Conservation (phyloP, 257 asterid genomes). For the Salvia splendens region DNA sequence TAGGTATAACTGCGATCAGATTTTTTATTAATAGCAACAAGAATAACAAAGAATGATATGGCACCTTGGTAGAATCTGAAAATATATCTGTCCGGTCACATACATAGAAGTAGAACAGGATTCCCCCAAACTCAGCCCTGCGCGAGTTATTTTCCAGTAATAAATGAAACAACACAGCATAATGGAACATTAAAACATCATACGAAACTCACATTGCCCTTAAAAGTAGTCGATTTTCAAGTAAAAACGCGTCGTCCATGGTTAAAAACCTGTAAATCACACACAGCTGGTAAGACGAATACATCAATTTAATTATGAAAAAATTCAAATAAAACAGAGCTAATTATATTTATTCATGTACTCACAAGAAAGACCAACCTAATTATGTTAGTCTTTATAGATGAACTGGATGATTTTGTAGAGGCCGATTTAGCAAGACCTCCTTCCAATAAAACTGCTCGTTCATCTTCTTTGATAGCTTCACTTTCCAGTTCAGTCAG, state of each 20-base stretch:
- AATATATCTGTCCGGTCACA: slow-evolving; percentile 87
- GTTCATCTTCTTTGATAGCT: slow-evolving; percentile 77
- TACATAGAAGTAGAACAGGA: slow-evolving; percentile 74
- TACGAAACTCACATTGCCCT: slow-evolving; percentile 55
- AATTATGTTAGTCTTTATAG: slow-evolving; percentile 67
- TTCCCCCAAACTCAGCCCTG: slow-evolving; percentile 95
- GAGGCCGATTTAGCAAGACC: slow-evolving; percentile 77
- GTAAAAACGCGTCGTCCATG: slow-evolving; percentile 56
- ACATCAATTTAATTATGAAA: slow-evolving; percentile 1
- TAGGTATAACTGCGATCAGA: neutral
- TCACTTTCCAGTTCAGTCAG: slow-evolving; percentile 62
- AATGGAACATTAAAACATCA: slow-evolving; percentile 4
- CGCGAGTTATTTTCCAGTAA: slow-evolving; percentile 25
- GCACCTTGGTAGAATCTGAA: slow-evolving; percentile 88
- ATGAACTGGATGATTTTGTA: slow-evolving; percentile 54
- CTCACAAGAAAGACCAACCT: slow-evolving; percentile 47
- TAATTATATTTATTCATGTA: slow-evolving; percentile 52
- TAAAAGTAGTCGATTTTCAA: slow-evolving; percentile 50
- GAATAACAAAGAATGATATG: slow-evolving; percentile 26
- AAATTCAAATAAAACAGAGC: slow-evolving; percentile 37
- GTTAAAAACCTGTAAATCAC: slow-evolving; percentile 45
- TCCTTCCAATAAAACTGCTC: slow-evolving; percentile 82
- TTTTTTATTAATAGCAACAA: neutral
- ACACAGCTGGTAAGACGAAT: slow-evolving; percentile 29
- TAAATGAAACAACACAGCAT: slow-evolving; percentile 20